Evolutionary conservation across 345 rosid genomes (phyloP), one percentile per base, ranked within the genome.

Genomic region (Linum tenue): DNA sequence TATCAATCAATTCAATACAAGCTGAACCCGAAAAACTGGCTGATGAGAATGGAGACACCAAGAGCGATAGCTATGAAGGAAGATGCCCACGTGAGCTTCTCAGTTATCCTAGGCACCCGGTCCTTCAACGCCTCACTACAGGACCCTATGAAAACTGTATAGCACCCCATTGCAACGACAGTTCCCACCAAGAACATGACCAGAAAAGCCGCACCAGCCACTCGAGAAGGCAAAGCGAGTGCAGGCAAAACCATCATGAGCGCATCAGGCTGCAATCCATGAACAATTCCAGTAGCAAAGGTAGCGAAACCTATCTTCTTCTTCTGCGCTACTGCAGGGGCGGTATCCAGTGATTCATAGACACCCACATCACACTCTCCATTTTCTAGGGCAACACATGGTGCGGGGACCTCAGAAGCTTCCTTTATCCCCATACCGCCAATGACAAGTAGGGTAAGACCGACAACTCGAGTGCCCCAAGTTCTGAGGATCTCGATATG

Each of bases 11-110:
- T 9, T 83, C 72, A 94, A 69, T 90, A 91, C 67, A 90, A 80
- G 77, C 81, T 87, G 77, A 65, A 86, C 56, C 99, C 99, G 64
- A 90, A 86, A 77, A 88, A 82, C 76, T 86, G 99, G 81, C 97
- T 94, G 59, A 94, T 59, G 41, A 94, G 67, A 66, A 94, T 84
- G 63, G 95, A 96, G 44, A 79, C 72, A 62, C 99, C 99, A 15
- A 94, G 92, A 66, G 79, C 87, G 62, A 94, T 88, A 0, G 97
- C 99, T 44, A 94, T 69, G 4, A 91, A 70, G 39, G 99, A 94
- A 50, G 99, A 91, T n/a, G 85, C 82, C 97, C 97, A 87, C 15
- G 97, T 94, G 56, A 94, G 91, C 69, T 94, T 94, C 83, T 91
- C 96, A 0, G 95, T 91, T 37, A 94, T 91, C 72, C 97, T 81